Base-by-base conservation (phyloP, 441 rosid species). In the Bruguiera hainesii region DNA sequence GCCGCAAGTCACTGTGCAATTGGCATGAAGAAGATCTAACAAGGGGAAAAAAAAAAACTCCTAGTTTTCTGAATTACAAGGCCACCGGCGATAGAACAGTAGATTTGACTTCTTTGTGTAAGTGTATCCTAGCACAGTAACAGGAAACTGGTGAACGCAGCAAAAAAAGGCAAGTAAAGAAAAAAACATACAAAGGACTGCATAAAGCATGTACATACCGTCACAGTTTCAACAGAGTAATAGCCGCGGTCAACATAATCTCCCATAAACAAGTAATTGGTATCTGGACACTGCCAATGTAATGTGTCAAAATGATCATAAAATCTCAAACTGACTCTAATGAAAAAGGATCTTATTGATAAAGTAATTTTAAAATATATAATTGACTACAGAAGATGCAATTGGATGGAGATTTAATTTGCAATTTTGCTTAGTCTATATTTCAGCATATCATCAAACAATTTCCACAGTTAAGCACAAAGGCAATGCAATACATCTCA, bases 151-250 rank as follows among this genome's bases (percentile, higher is more conserved):
- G 10, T 10, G 57, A 25, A 53, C 3, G 16, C 57, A 21, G 57
- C 57, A 52, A 53, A 51, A 21, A 53, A 21, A 16, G 13, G 23
- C 13, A 53, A 8, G 3, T 53, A 25, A 21, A 53, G 5, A 9
- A 53, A 20, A 53, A 29, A 3, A 35, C 4, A 52, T 19, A 59
- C 21, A 56, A 62, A 56, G 15, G 9, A 49, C 16, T 61, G 26
- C 16, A 56, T 16, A 26, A 28, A 16, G 29, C 13, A 29, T 35
- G 56, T 53, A 62, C 89, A 63, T 84, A 89, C 98, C 78, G 98
- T 83, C 56, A 92, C 98, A 67, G 98, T 92, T 83, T 92, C 98
- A 58, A 92, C 96, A 56, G 98, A 92, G 66, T 87, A 87, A 75
- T 87, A 87, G 59, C 92, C 92, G 63, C 93, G 89, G 53, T 87